These are phyloP conservation scores for Lecanicillium sp. DNA, from an alignment of 2,329 filamentous ascomycete species.

Conservation along the genomic window DNA sequence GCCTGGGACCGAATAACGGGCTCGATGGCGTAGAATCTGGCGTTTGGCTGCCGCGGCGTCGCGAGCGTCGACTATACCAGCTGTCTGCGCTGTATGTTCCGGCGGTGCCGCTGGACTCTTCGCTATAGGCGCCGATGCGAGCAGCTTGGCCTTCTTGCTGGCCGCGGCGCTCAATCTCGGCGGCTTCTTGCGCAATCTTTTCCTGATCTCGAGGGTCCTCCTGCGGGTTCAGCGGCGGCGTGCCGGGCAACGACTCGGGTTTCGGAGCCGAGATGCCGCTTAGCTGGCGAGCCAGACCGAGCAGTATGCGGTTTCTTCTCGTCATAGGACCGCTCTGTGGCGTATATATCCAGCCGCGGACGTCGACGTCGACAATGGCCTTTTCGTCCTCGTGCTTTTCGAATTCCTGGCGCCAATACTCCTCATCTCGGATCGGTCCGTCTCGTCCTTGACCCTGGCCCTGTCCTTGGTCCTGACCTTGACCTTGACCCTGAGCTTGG, in stretches of 20 bases:
- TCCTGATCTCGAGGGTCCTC: conserved; percentile 51
- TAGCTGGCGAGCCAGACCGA: conserved; percentile 78
- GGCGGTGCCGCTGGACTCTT: conserved; percentile 39
- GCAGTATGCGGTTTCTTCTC: conserved; percentile 75
- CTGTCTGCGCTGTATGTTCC: conserved; percentile 19
- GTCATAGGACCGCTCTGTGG: conserved; percentile 80
- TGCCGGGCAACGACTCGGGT: conserved; percentile 21
- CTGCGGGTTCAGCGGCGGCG: conserved; percentile 17
- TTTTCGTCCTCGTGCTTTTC: conserved; percentile 72
- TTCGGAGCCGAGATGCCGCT: conserved; percentile 74
- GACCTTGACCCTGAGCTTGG: conserved; percentile 14
- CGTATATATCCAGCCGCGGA: conserved; percentile 90
- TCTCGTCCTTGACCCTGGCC: conserved; percentile 20
- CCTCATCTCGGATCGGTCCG: conserved; percentile 49
- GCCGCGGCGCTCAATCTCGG: conserved; percentile 66
- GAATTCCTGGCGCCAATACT: conserved; percentile 75
- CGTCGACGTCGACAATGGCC: conserved; percentile 87
- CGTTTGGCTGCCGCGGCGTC: conserved; percentile 24
- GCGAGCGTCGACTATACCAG: conserved; percentile 17
- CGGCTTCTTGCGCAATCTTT: conserved; percentile 65
- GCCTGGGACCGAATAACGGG: conserved; percentile 31
- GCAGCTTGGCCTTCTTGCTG: conserved; percentile 65
- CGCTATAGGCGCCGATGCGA: conserved; percentile 65
- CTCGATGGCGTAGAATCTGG: conserved; percentile 35
- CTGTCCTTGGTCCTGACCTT: conserved; percentile 12